Evolutionary conservation across 2,329 filamentous ascomycete species (phyloP).

Genomic region (Aspergillus ruber): DNA sequence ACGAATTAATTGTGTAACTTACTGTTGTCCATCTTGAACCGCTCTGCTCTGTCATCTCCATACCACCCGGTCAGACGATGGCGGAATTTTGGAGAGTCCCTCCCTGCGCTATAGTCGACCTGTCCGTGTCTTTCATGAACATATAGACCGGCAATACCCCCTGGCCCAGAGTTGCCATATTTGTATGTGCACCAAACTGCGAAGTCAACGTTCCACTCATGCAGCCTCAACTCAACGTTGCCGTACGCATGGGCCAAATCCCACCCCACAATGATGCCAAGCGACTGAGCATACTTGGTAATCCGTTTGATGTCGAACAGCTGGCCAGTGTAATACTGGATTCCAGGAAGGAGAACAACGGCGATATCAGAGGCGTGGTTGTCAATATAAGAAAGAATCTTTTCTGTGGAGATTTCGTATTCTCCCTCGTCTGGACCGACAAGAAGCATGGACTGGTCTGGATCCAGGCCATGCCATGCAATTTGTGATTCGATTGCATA

Average conservation of each 20-base stretch:
- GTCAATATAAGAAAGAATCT: conserved; percentile 67
- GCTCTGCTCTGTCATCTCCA: conserved; percentile 65
- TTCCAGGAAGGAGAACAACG: conserved; percentile 71
- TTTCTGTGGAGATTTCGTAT: conserved; percentile 60
- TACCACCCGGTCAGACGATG: conserved; percentile 76
- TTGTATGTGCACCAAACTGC: conserved; percentile 93
- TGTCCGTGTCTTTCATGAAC: conserved; percentile 66
- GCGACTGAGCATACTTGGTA: conserved; percentile 64
- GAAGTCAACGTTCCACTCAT: conserved; percentile 86
- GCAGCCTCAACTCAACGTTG: conserved; percentile 69
- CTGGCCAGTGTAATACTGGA: conserved; percentile 89
- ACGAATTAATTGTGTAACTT: conserved; percentile 7
- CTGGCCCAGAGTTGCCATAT: conserved; percentile 80
- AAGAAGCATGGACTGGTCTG: conserved; percentile 63
- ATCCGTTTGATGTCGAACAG: conserved; percentile 73
- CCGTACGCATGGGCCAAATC: conserved; percentile 79
- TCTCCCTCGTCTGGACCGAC: conserved; percentile 56
- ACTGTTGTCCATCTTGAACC: conserved; percentile 74
- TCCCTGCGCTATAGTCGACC: conserved; percentile 33
- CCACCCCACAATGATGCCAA: conserved; percentile 71
- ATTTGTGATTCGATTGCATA: conserved; percentile 81
- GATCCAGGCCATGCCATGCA: conserved; percentile 60
- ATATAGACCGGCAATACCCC: conserved; percentile 70
- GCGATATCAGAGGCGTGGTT: conserved; percentile 65
- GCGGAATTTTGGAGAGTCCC: conserved; percentile 47